Conservation (phyloP, 768 basidiomycete species). For the Pholiota conissans region DNA sequence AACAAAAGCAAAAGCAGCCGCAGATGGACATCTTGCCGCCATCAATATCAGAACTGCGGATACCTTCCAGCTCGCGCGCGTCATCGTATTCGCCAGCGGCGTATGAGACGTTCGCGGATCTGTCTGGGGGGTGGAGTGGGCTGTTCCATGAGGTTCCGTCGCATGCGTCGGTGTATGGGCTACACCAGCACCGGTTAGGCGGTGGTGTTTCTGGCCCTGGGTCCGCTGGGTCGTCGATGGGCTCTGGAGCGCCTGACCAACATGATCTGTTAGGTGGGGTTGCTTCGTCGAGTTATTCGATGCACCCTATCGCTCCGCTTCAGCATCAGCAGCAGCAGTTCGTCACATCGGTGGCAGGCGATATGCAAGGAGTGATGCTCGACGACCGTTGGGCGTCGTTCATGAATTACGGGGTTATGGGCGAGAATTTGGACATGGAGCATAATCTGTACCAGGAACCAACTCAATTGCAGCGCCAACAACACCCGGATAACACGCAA, state of each 20-base stretch:
- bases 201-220: no score
- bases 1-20: not conserved
- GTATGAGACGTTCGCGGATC: slow-evolving; percentile 25
- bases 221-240: not conserved
- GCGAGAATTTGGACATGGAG: not conserved
- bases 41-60: no score
- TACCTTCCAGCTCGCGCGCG: not conserved
- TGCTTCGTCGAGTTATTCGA: not conserved
- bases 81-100: not conserved
- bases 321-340: not conserved
- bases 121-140: slow-evolving; percentile 36
- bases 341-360: not conserved
- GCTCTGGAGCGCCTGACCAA: not conserved
- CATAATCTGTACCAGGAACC: slow-evolving; percentile 7
- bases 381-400: slow-evolving; percentile 43
- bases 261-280: not conserved
- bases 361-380: slow-evolving; percentile 7
- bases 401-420: slow-evolving; percentile 31
- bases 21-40: no score
- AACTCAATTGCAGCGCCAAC: not conserved
- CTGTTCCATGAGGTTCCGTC: slow-evolving; percentile 36
- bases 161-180: slow-evolving; percentile 8
- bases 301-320: not conserved
- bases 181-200: not conserved
- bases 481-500: not conserved